Evolutionary conservation across 2,329 filamentous ascomycete species (phyloP).

Genomic region (Penicillium sp.): DNA sequence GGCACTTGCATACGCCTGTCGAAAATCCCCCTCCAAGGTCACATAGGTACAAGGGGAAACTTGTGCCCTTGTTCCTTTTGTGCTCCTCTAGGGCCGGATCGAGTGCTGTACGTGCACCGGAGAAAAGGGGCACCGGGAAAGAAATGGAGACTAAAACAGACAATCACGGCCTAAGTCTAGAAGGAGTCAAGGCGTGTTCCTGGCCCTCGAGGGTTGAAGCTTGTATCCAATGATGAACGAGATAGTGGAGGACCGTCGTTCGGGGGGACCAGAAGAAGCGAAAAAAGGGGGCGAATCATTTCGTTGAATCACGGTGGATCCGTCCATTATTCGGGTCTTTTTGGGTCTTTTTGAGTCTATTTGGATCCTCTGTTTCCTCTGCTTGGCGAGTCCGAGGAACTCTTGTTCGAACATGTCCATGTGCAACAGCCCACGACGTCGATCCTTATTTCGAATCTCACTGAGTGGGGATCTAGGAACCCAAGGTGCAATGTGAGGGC

Average conservation of each 20-base stretch:
- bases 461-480: not conserved
- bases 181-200: slow-evolving; percentile 12
- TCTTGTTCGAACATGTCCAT: slow-evolving; percentile 1
- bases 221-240: slow-evolving; percentile 1
- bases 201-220: slow-evolving; percentile 8
- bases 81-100: not conserved
- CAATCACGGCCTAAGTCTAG: slow-evolving; percentile 14
- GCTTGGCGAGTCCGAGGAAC: not conserved
- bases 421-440: not conserved
- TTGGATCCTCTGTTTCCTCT: not conserved
- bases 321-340: not conserved
- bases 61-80: too few relatives aligned
- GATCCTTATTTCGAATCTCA: slow-evolving; percentile 9
- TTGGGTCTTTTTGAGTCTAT: not conserved
- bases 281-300: slow-evolving; percentile 6
- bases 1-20: slow-evolving; percentile 1
- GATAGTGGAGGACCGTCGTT: slow-evolving; percentile 1
- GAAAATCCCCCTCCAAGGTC: not conserved
- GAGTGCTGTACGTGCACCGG: not conserved
- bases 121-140: slow-evolving; percentile 8
- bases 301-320: not conserved
- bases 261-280: slow-evolving; percentile 1
- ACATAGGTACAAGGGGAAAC: not conserved
- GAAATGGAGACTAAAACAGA: slow-evolving; percentile 9
- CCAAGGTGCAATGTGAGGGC: not conserved